Percentiles rank a stretch among this genome's conserved stretches.
Evolutionary conservation across 441 rosid species (phyloP).

Genomic region (Viola pubescens): DNA sequence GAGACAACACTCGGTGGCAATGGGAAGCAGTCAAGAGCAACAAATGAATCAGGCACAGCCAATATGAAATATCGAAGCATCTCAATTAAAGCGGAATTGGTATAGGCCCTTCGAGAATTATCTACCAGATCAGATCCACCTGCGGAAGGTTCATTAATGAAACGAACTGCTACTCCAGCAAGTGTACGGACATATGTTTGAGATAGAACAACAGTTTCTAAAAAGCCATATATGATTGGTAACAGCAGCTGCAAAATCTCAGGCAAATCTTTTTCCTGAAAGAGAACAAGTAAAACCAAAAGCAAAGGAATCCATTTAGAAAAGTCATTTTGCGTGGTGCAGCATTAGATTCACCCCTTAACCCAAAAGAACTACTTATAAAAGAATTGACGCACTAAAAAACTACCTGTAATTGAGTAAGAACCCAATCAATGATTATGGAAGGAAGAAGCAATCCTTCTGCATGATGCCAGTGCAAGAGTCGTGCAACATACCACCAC

Average conservation of each 20-base stretch:
- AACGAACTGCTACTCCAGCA: slow-evolving; percentile 68
- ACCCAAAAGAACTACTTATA: slow-evolving; percentile 2
- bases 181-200: slow-evolving; percentile 86
- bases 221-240: slow-evolving; percentile 81
- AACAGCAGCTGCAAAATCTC: slow-evolving; percentile 85
- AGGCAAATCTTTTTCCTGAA: slow-evolving; percentile 76
- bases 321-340: not conserved
- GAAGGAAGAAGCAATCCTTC: slow-evolving; percentile 94
- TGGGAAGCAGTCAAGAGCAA: slow-evolving; percentile 92
- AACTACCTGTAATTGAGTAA: slow-evolving; percentile 76
- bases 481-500: slow-evolving; percentile 96
- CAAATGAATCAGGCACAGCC: slow-evolving; percentile 96
- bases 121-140: slow-evolving; percentile 94
- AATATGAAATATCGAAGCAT: slow-evolving; percentile 88
- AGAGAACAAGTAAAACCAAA: slow-evolving; percentile 24
- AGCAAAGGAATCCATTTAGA: slow-evolving; percentile 15
- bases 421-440: slow-evolving; percentile 92
- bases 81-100: slow-evolving; percentile 80
- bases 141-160: slow-evolving; percentile 78
- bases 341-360: slow-evolving; percentile 3
- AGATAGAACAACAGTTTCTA: slow-evolving; percentile 79
- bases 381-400: not conserved
- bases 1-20: slow-evolving; percentile 76
- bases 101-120: slow-evolving; percentile 94
- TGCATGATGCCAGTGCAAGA: slow-evolving; percentile 87